phyloP scores from a whole-genome alignment of 805 yeast genomes.

The Starmera quercuum region DNA sequence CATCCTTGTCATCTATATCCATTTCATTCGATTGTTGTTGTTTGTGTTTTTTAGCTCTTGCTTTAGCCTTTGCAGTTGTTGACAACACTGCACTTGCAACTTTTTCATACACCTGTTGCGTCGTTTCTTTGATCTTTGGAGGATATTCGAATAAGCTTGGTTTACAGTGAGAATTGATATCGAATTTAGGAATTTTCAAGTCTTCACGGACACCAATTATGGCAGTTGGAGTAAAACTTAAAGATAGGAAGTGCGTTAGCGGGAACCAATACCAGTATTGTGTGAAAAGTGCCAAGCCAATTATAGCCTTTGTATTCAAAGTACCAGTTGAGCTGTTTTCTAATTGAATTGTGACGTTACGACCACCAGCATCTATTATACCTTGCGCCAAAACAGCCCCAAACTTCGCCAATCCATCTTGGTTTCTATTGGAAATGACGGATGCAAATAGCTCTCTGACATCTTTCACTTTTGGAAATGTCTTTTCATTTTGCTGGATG shows the following conservation, averaged over 20 bases:
- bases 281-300: conserved; percentile 81
- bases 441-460: conserved; percentile 68
- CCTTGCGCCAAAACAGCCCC: conserved; percentile 98
- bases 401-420: conserved; percentile 94
- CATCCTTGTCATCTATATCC: conserved; percentile 31
- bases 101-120: conserved; percentile 79
- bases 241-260: conserved; percentile 81
- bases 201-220: conserved; percentile 82
- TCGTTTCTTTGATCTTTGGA: conserved; percentile 73
- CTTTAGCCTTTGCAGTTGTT: conserved; percentile 90
- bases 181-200: conserved; percentile 78
- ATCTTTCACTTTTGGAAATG: conserved; percentile 71
- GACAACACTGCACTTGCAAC: conserved; percentile 90
- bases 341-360: conserved; percentile 89
- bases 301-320: conserved; percentile 82
- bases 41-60: conserved; percentile 69
- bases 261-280: conserved; percentile 99
- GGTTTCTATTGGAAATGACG: conserved; percentile 81
- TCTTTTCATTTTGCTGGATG: conserved; percentile 79
- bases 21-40: conserved; percentile 45
- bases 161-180: conserved; percentile 73
- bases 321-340: conserved; percentile 88
- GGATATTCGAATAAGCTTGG: conserved; percentile 82
- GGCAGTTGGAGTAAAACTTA: conserved; percentile 90
- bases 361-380: conserved; percentile 96